phyloP scores from a whole-genome alignment of 1,284 basidiomycete genomes.

The Chalciporus sp. region DNA sequence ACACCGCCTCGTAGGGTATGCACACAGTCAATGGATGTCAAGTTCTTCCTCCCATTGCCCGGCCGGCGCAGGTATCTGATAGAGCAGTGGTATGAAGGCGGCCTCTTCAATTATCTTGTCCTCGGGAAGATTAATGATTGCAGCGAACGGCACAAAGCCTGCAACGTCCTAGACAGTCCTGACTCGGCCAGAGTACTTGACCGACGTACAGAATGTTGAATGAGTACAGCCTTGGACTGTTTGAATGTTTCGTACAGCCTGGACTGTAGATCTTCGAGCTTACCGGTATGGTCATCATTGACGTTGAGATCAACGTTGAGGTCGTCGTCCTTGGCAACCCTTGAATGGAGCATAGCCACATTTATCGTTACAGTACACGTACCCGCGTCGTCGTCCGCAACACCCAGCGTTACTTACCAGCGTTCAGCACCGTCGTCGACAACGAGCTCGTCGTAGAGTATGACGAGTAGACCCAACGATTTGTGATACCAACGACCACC shows the following conservation, averaged over 20 bases:
- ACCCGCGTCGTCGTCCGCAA: background rate
- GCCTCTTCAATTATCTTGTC: background rate
- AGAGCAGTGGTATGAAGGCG: background rate
- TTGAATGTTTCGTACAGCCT: too few relatives aligned
- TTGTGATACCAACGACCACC: background rate
- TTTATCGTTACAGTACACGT: background rate
- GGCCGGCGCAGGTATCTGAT: constrained; percentile 9
- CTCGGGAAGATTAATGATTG: background rate
- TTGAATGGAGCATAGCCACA: background rate
- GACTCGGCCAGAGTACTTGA: too few relatives aligned
- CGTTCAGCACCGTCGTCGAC: background rate
- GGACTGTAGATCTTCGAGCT: too few relatives aligned
- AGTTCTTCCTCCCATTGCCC: background rate
- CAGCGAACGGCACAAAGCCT: background rate
- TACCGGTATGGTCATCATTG: too few relatives aligned
- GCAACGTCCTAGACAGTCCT: too few relatives aligned
- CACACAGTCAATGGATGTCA: too few relatives aligned
- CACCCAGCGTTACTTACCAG: background rate
- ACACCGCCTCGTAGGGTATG: too few relatives aligned
- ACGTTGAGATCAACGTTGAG: too few relatives aligned
- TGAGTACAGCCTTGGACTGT: too few relatives aligned
- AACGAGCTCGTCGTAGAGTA: background rate
- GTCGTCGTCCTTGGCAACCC: too few relatives aligned
- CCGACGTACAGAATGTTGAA: too few relatives aligned
- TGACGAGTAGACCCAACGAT: background rate